A percentile compares a stretch with the other conserved stretches of the same genome.
Conservation (phyloP, 1,139 yeast genomes). For the Candida tropicalis region DNA sequence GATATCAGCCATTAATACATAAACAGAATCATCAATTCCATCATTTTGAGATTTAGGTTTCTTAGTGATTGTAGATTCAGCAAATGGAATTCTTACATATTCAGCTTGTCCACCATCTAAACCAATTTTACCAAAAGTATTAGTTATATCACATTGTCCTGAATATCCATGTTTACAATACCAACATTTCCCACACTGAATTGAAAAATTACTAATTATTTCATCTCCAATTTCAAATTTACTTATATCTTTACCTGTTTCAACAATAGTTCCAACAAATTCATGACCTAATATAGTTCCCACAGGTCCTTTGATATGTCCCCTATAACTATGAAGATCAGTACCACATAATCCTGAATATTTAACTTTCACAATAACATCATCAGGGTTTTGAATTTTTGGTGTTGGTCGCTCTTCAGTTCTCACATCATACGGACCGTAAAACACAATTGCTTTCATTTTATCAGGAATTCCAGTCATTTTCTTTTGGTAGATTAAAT, state of each 20-base stretch:
- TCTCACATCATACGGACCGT: slow-evolving; percentile 49
- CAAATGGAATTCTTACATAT: slow-evolving; percentile 59
- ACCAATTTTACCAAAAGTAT: slow-evolving; percentile 56
- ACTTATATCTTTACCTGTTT: slow-evolving; percentile 35
- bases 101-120: slow-evolving; percentile 66
- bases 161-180: slow-evolving; percentile 55
- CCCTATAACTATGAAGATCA: slow-evolving; percentile 63
- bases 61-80: slow-evolving; percentile 51
- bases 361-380: slow-evolving; percentile 54
- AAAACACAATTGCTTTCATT: slow-evolving; percentile 62
- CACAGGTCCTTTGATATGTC: slow-evolving; percentile 46
- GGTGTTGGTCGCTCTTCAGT: slow-evolving; percentile 51
- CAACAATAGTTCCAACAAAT: slow-evolving; percentile 46
- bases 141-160: slow-evolving; percentile 53
- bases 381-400: slow-evolving; percentile 36
- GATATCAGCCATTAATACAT: slow-evolving; percentile 66
- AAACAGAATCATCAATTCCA: slow-evolving; percentile 44
- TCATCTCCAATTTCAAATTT: slow-evolving; percentile 45
- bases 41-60: slow-evolving; percentile 32
- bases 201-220: slow-evolving; percentile 54
- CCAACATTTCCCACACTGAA: slow-evolving; percentile 60
- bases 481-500: neutral
- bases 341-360: slow-evolving; percentile 65
- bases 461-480: slow-evolving; percentile 16
- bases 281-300: slow-evolving; percentile 53